Conservation (phyloP, 2,329 filamentous ascomycete genomes). For the Talaromyces piceae region DNA sequence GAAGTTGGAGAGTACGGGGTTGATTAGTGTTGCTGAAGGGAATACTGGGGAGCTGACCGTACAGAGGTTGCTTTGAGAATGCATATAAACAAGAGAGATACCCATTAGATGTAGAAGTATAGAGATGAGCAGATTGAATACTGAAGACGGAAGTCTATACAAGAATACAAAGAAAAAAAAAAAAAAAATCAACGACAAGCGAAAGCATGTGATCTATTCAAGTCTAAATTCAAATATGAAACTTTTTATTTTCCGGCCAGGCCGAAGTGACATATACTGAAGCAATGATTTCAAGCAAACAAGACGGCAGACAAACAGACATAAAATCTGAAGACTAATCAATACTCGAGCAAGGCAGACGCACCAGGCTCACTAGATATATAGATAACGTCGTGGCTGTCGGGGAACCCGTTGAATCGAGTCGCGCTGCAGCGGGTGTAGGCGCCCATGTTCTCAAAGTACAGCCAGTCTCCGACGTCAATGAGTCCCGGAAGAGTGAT, state of each 20-base stretch:
- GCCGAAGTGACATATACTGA: no score
- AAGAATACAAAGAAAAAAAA: conserved; percentile 1
- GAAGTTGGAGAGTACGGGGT: conserved; percentile 35
- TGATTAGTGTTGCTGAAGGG: conserved; percentile 23
- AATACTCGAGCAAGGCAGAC: conserved; percentile 57
- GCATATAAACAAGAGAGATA: background rate
- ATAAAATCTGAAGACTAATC: conserved; percentile 10
- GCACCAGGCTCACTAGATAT: conserved; percentile 90
- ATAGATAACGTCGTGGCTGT: conserved; percentile 87
- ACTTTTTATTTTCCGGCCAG: no score
- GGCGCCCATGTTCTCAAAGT: conserved; percentile 97
- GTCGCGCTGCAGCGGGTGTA: conserved; percentile 98
- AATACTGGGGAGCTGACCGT: conserved; percentile 22
- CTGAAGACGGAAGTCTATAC: no score
- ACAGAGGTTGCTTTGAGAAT: conserved; percentile 25
- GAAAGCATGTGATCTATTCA: no score
- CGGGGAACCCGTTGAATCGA: conserved; percentile 93
- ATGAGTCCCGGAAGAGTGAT: conserved; percentile 69
- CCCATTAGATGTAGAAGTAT: background rate
- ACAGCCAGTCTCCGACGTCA: conserved; percentile 94
- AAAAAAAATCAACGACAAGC: background rate
- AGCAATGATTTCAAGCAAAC: no score
- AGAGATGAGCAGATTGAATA: no score
- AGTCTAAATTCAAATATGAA: no score
- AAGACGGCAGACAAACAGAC: conserved; percentile 6